Evolutionary conservation across 2,329 filamentous ascomycete genomes (phyloP).

Genomic region (Akanthomyces uredinophilus): DNA sequence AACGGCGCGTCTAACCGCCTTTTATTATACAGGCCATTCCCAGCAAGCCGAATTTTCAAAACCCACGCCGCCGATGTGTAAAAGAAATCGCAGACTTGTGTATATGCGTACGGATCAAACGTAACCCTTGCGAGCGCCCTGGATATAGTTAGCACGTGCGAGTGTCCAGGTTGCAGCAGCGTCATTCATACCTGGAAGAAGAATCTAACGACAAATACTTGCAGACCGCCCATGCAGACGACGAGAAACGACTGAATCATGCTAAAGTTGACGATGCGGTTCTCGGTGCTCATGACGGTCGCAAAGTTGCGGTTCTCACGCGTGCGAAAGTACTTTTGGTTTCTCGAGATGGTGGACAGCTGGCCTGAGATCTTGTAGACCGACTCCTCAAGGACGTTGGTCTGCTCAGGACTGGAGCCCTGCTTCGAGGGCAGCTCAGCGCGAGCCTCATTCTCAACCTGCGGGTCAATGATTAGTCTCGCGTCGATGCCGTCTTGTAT

Average conservation of each 20-base stretch:
- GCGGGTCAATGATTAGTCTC: conserved; percentile 18
- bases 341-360: conserved; percentile 87
- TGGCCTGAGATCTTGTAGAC: conserved; percentile 92
- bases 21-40: conserved; percentile 27
- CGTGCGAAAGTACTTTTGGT: conserved; percentile 99
- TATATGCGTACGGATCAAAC: conserved; percentile 42
- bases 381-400: conserved; percentile 81
- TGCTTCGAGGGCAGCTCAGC: conserved; percentile 82
- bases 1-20: conserved; percentile 2
- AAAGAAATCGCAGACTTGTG: conserved; percentile 22
- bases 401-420: conserved; percentile 84
- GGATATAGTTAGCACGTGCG: conserved; percentile 9
- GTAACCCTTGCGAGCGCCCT: conserved; percentile 65
- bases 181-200: conserved; percentile 76
- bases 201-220: conserved; percentile 96
- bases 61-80: conserved; percentile 25
- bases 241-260: conserved; percentile 89
- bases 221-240: conserved; percentile 88
- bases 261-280: conserved; percentile 94
- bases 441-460: conserved; percentile 88
- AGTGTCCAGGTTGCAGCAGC: neutral
- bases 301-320: conserved; percentile 98
- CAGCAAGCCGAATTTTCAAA: conserved; percentile 25
- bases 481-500: neutral
- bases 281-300: conserved; percentile 93